A percentile compares a stretch with the other conserved stretches of the same genome.
Evolutionary conservation across 78 protist species (phyloP).

Genomic region (Chrysochromulina tobinii): DNA sequence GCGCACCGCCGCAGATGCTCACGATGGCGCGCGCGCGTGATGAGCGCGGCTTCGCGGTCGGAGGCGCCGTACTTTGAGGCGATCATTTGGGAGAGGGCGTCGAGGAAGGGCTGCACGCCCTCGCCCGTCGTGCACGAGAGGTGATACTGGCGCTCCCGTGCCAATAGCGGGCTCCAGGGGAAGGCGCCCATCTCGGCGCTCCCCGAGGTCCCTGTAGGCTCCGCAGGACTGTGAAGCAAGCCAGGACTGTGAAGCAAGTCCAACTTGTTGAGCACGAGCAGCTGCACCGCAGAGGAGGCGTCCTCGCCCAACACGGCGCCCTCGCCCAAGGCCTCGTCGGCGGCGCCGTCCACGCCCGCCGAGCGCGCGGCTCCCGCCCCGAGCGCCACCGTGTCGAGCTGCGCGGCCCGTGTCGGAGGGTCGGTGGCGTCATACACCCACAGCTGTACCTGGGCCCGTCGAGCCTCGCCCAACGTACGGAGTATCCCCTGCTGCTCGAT

Average conservation of each 20-base stretch:
- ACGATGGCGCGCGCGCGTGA: slow-evolving; percentile 48
- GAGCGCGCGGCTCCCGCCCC: neutral
- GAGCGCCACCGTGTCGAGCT: too few relatives aligned
- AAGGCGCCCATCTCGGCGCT: neutral
- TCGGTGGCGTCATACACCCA: neutral
- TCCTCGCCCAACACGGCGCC: neutral
- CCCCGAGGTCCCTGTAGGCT: too few relatives aligned
- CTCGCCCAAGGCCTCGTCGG: neutral
- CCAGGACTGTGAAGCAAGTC: too few relatives aligned
- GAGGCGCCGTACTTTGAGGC: slow-evolving; percentile 25
- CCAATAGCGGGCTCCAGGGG: too few relatives aligned
- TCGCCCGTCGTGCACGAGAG: slow-evolving; percentile 28
- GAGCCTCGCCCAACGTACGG: neutral
- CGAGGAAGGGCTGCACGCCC: slow-evolving; percentile 28
- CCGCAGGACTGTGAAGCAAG: too few relatives aligned
- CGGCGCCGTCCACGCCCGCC: neutral
- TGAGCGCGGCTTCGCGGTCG: neutral
- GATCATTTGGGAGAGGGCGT: neutral
- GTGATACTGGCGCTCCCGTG: neutral
- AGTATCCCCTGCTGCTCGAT: slow-evolving; percentile 66
- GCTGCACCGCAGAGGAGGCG: too few relatives aligned
- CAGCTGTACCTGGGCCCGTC: too few relatives aligned
- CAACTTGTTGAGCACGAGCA: too few relatives aligned
- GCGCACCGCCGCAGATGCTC: slow-evolving; percentile 4
- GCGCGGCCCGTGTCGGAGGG: neutral